Conservation (phyloP, 83 land plant species). For the Isoetes engelmannii region DNA sequence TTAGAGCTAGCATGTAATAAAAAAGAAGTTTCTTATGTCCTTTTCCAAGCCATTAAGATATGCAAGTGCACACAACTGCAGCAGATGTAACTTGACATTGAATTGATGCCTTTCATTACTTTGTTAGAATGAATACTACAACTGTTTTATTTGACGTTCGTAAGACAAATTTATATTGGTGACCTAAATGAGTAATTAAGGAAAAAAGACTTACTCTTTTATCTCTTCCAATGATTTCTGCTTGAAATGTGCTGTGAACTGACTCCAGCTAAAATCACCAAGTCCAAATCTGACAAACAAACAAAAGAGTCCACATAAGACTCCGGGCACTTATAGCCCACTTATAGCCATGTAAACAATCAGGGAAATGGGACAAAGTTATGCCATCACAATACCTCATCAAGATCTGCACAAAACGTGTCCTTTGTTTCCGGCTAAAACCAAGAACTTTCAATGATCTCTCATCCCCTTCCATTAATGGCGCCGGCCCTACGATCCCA, state of each 20-base stretch:
- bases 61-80: too few species aligned
- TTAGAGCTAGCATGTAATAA: too few species aligned
- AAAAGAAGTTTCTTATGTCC: too few species aligned
- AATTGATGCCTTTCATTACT: too few species aligned
- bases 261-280: constrained; percentile 85
- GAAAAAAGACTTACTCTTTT: constrained; percentile 40
- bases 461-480: constrained; percentile 98
- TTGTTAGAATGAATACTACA: too few species aligned
- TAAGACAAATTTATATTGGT: too few species aligned
- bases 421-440: constrained; percentile 78
- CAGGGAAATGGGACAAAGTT: neutral
- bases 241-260: constrained; percentile 74
- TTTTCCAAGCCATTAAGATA: too few species aligned
- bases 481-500: constrained; percentile 17
- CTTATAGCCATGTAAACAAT: constrained; percentile 8
- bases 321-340: too few species aligned
- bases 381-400: constrained; percentile 59
- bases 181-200: too few species aligned
- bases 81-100: too few species aligned
- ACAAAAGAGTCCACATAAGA: neutral
- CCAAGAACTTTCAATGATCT: constrained; percentile 75
- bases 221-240: constrained; percentile 73
- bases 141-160: too few species aligned
- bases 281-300: constrained; percentile 61
- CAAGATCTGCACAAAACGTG: constrained; percentile 71